Base-by-base conservation (phyloP, 2,329 filamentous ascomycete species). In the Parastagonospora avenae region DNA sequence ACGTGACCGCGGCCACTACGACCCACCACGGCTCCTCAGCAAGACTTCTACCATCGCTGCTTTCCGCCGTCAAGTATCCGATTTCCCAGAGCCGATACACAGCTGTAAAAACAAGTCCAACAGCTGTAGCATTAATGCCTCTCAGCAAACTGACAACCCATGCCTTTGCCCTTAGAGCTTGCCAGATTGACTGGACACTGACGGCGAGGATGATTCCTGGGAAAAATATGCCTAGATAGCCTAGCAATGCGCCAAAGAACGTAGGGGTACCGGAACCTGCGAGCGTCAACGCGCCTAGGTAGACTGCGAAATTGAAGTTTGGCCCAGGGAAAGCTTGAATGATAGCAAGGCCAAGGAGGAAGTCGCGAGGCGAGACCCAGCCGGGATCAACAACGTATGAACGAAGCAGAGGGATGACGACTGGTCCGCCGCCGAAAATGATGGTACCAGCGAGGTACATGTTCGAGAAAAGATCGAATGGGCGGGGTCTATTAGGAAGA, bases 381-480 rank as follows among this genome's bases (percentile, higher is more conserved):
- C 85, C 85, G 19, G 87, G 85, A 0, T 80, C 78, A 0, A 90
- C 88, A 31, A 90, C 64, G 40, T 77, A 77, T 8, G 67, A 62
- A 43, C 74, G 73, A 0, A 78, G 66, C 0, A 78, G 66, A 1
- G 75, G 77, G 42, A 79, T 77, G 0, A 78, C 76, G 19, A 78
- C 76, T 2, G 76, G 77, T 0, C 76, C 76, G 32, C 76, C 76
- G 27, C 76, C 76, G 57, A 79, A 78, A 51, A 79, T 78, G 52
- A 79, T 77, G 2, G 88, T 91, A 0, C 88, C 88, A 0, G 88
- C 88, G 0, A 91, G 83, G 62, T 87, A 90, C 73, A 91, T 82
- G 67, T 89, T 91, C 4, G 86, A 79, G 60, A 91, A 91, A 16
- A 91, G 79, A 42, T 81, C 77, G 58, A 85, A 84, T 0, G 80